phyloP scores from a whole-genome alignment of 176 grass and related monocot species.

The Puccinellia tenuiflora region DNA sequence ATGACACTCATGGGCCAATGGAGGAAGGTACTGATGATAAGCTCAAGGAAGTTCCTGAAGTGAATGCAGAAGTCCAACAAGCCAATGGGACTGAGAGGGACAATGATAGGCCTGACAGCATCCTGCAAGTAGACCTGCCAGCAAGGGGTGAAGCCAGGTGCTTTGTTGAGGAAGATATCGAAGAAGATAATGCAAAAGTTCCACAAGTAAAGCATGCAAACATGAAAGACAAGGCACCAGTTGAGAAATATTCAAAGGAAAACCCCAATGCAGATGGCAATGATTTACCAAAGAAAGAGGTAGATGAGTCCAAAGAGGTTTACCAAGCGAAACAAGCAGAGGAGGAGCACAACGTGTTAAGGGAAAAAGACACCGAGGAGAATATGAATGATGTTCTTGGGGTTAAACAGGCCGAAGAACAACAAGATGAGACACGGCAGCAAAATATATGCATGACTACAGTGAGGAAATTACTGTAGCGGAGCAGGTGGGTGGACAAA shows the following conservation, averaged over 20 bases:
- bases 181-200: conserved; percentile 5
- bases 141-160: not conserved
- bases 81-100: not conserved
- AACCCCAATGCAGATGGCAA: not conserved
- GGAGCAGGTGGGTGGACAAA: conserved; percentile 19
- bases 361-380: conserved; percentile 5
- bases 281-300: not conserved
- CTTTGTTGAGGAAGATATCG: conserved; percentile 2
- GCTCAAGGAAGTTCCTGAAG: not conserved
- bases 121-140: conserved; percentile 3
- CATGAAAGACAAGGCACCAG: not conserved
- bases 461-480: conserved; percentile 15
- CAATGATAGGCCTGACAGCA: not conserved
- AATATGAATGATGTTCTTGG: conserved; percentile 19
- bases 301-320: not conserved
- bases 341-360: not conserved
- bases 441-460: not conserved
- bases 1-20: not conserved
- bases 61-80: conserved; percentile 8
- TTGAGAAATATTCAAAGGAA: conserved; percentile 9
- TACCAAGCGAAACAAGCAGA: not conserved
- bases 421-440: not conserved
- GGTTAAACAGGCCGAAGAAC: conserved; percentile 22
- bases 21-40: conserved; percentile 18
- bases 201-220: conserved; percentile 7